Conservation (phyloP, 352 stramenopile species). For the Aphanomyces astaci region DNA sequence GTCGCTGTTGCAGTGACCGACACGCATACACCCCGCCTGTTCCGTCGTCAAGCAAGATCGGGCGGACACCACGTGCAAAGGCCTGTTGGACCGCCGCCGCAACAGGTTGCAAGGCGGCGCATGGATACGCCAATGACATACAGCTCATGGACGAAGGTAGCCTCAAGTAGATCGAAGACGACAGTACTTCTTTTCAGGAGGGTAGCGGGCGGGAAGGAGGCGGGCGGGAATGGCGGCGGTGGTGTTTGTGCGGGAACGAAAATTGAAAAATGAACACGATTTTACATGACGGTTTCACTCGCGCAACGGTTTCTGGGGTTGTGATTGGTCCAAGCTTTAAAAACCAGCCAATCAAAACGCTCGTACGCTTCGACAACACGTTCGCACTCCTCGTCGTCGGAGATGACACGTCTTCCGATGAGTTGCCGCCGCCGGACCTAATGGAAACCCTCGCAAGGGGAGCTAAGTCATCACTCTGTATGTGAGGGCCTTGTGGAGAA, state of each 20-base stretch:
- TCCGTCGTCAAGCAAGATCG: slow-evolving; percentile 30
- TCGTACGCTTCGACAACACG: not conserved
- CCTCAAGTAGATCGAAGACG: not conserved
- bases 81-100: not conserved
- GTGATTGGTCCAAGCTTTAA: slow-evolving; percentile 3
- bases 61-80: not conserved
- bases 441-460: too few relatives aligned
- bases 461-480: too few relatives aligned
- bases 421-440: too few relatives aligned
- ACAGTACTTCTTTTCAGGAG: not conserved
- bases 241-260: not conserved
- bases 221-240: too few relatives aligned
- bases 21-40: slow-evolving; percentile 61
- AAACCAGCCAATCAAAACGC: not conserved
- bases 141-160: not conserved
- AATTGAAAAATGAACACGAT: slow-evolving; percentile 5
- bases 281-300: not conserved
- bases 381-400: not conserved
- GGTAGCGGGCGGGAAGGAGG: not conserved
- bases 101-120: not conserved
- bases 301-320: not conserved
- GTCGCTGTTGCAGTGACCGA: slow-evolving; percentile 32
- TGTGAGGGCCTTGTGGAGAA: too few relatives aligned
- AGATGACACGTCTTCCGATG: too few relatives aligned
- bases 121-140: slow-evolving; percentile 9